phyloP scores from a whole-genome alignment of 257 asterid genomes.

The Catharanthus roseus region DNA sequence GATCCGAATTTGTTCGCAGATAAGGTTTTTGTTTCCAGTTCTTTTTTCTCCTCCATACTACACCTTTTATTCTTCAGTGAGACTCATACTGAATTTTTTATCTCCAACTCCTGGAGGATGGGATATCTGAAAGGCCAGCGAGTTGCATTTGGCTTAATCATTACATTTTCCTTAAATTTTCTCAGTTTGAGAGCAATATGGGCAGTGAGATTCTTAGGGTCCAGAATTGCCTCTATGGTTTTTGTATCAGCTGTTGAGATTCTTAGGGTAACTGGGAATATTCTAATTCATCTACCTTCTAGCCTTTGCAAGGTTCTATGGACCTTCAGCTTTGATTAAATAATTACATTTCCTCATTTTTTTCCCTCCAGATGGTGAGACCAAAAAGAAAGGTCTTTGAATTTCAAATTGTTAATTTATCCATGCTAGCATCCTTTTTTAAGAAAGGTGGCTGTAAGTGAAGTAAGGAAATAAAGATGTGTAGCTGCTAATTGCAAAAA shows the following conservation, averaged over 20 bases:
- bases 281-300: neutral
- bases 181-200: neutral
- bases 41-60: neutral
- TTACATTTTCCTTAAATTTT: neutral
- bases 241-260: neutral
- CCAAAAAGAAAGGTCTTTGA: neutral
- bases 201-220: neutral
- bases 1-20: neutral
- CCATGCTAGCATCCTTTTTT: neutral
- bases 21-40: too few species aligned
- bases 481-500: neutral
- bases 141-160: neutral
- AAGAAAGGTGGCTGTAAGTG: neutral
- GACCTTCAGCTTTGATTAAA: neutral
- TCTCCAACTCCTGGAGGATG: neutral
- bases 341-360: neutral
- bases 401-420: neutral
- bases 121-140: neutral
- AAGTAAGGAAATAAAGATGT: neutral
- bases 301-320: neutral
- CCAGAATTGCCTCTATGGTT: neutral
- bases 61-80: neutral
- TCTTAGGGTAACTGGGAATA: neutral
- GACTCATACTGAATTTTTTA: neutral
- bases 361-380: neutral